A percentile compares a stretch with the other conserved stretches of the same genome.
Evolutionary conservation across 306 rosid genomes (phyloP).

Genomic region (Senna siamea): DNA sequence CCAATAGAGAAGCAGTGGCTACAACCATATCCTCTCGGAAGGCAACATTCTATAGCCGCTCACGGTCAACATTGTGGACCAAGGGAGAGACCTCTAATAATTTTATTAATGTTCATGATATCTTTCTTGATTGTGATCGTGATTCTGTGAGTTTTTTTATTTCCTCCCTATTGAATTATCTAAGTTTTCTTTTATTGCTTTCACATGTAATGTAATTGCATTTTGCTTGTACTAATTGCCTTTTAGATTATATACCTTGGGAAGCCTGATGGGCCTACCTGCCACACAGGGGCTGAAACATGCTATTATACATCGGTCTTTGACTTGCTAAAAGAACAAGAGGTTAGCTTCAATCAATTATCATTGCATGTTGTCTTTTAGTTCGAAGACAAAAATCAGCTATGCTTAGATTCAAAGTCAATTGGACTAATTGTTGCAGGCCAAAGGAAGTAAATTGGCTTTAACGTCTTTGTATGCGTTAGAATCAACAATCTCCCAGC

Average conservation of each 20-base stretch:
- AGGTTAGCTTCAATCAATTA: constrained; percentile 52
- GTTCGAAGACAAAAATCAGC: constrained; percentile 3
- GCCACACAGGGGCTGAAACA: constrained; percentile 91
- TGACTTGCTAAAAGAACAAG: constrained; percentile 55
- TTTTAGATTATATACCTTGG: constrained; percentile 90
- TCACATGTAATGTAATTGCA: constrained; percentile 2
- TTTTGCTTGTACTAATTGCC: constrained; percentile 18
- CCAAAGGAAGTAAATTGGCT: constrained; percentile 57
- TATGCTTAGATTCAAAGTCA: constrained; percentile 28
- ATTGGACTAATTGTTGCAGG: constrained; percentile 50
- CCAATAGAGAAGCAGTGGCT: constrained; percentile 71
- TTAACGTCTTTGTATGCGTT: constrained; percentile 66
- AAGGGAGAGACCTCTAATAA: constrained; percentile 94
- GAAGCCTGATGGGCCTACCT: constrained; percentile 93
- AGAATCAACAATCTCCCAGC: constrained; percentile 70
- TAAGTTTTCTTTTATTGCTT: background rate
- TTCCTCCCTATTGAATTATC: constrained; percentile 13
- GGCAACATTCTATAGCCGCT: constrained; percentile 92
- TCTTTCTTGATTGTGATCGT: constrained; percentile 83
- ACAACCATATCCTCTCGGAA: constrained; percentile 62
- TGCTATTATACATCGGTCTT: constrained; percentile 72
- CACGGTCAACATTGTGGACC: constrained; percentile 82
- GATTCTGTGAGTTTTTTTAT: constrained; percentile 70
- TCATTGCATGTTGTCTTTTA: constrained; percentile 2
- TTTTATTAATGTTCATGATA: constrained; percentile 80